Evolutionary conservation across 2,329 filamentous ascomycete genomes (phyloP), one percentile per base, ranked within the genome.

Genomic region (Sporothrix schenckii): DNA sequence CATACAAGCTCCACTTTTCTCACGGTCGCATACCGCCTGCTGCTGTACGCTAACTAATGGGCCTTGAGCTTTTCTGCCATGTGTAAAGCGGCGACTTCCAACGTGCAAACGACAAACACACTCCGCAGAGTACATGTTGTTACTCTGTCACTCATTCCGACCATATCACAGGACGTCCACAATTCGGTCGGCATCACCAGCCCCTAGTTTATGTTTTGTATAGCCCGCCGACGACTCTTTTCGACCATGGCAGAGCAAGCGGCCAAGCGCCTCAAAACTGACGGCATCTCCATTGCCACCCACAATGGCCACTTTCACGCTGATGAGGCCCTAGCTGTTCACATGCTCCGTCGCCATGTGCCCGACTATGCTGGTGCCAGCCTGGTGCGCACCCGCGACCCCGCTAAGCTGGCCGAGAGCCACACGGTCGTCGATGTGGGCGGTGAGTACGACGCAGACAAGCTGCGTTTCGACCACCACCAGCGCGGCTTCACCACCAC

Each of bases 251-350:
- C 71, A 14, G 72, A 89, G 76, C 87, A 92, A 84, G 86, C 89
- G 77, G 82, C 90, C 73, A 98, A 98, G 83, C 91, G 92, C 80
- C 83, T 96, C 80, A 97, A 97, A 86, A 92, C 90, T 76, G 85
- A 87, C 73, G 81, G 83, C 73, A 82, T 91, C 74, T 82, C 89
- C 75, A 96, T 97, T 79, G 95, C 94, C 78, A 99, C 95, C 41
- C 95, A 99, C 87, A 97, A 91, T 83, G 95, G 95, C 75, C 93
- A 97, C 85, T 99, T 99, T 87, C 95, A 99, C 84, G 95, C 95
- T 80, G 95, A 99, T 81, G 95, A 99, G 84, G 94, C 95, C 72
- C 89, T 99, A 56, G 95, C 95, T 71, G 94, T 99, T 74, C 93
- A 97, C 85, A 93, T 99, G 85, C 91, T 99, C 75, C 93, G 93